These are phyloP conservation scores for Nakazawaea ernobii DNA, from an alignment of 805 yeast genomes.

Conservation along the genomic window DNA sequence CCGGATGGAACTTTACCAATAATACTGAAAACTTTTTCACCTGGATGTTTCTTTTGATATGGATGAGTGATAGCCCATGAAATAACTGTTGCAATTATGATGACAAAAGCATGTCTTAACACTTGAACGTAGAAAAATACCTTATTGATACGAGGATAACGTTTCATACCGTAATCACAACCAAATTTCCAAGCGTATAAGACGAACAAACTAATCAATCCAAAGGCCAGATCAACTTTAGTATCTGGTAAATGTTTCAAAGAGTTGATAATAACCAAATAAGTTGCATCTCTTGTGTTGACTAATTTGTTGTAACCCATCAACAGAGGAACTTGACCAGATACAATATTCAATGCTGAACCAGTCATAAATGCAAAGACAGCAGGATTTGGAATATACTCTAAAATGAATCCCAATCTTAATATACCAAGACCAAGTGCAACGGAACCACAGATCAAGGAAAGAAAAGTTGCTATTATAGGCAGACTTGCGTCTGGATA, in stretches of 20 bases:
- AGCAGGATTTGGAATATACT: conserved; percentile 85
- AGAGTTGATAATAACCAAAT: conserved; percentile 61
- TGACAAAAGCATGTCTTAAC: conserved; percentile 74
- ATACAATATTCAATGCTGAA: conserved; percentile 76
- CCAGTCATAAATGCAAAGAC: conserved; percentile 95
- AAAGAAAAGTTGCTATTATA: conserved; percentile 71
- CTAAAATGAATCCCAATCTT: conserved; percentile 83
- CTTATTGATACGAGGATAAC: conserved; percentile 50
- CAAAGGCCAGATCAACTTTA: conserved; percentile 83
- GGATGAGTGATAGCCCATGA: conserved; percentile 70
- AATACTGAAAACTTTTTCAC: conserved; percentile 46
- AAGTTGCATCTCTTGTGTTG: conserved; percentile 69
- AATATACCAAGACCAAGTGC: conserved; percentile 78
- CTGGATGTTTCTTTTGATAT: conserved; percentile 28
- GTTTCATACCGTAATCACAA: conserved; percentile 54
- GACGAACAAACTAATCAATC: conserved; percentile 67
- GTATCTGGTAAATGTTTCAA: conserved; percentile 67
- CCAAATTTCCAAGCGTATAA: conserved; percentile 66
- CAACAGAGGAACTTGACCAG: conserved; percentile 83
- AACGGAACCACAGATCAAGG: conserved; percentile 81
- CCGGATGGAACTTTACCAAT: conserved; percentile 83
- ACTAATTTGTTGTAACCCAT: conserved; percentile 68
- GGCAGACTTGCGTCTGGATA: conserved; percentile 47
- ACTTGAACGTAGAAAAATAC: conserved; percentile 67
- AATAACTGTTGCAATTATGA: conserved; percentile 76